Conservation (phyloP, 1,139 yeast genomes). For the Scheffersomyces illinoinensis region DNA sequence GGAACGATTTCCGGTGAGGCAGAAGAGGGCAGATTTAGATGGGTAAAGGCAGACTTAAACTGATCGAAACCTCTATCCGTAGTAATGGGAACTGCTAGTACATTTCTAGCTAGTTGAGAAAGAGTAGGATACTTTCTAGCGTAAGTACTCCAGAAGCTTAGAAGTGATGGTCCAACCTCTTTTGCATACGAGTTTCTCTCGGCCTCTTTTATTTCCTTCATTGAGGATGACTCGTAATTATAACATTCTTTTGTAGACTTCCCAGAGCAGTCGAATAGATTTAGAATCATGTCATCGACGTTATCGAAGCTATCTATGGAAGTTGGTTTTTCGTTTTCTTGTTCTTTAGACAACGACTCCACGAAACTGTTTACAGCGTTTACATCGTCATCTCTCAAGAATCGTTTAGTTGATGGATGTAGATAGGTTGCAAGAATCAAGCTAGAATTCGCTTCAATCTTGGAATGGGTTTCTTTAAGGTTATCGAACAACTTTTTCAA, state of each 20-base stretch:
- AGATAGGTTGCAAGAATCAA: conserved; percentile 23
- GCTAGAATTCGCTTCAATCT: conserved; percentile 17
- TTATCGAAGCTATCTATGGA: conserved; percentile 20
- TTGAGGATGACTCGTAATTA: conserved; percentile 23
- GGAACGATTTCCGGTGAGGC: background rate
- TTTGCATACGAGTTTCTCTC: conserved; percentile 9
- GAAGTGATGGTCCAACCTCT: conserved; percentile 16
- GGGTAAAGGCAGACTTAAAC: conserved; percentile 18
- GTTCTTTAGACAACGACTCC: conserved; percentile 1
- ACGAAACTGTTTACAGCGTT: conserved; percentile 5
- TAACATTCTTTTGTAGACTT: conserved; percentile 26
- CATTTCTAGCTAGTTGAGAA: conserved; percentile 13
- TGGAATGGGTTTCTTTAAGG: conserved; percentile 11
- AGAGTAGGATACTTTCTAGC: conserved; percentile 16
- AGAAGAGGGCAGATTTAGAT: conserved; percentile 7
- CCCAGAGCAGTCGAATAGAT: conserved; percentile 29
- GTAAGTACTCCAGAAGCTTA: conserved; percentile 23
- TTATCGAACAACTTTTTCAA: conserved; percentile 4
- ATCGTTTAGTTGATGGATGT: conserved; percentile 28
- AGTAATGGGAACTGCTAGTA: conserved; percentile 18
- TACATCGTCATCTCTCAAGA: conserved; percentile 20
- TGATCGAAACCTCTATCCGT: conserved; percentile 14
- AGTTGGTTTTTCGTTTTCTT: conserved; percentile 2
- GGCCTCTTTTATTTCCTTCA: conserved; percentile 11
- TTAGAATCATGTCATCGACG: conserved; percentile 27